A percentile compares a stretch with the other conserved stretches of the same genome.
Conservation (phyloP, 1,284 basidiomycete species). For the Ceratobasidium sp. region DNA sequence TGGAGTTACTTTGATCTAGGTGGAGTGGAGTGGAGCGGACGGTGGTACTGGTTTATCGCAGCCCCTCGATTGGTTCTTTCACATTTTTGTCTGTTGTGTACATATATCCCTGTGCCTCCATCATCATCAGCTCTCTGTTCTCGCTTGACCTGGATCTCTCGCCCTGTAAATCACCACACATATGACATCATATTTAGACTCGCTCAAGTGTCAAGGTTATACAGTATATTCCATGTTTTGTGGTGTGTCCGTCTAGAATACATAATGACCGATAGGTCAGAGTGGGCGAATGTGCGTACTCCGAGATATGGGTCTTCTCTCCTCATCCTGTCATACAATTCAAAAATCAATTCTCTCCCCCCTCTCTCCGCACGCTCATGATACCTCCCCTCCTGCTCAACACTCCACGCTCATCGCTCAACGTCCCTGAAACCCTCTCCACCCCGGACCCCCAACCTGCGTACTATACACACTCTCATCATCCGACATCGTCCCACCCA, state of each 20-base stretch:
- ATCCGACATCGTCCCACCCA: slow-evolving; percentile 29
- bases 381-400: background rate
- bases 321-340: background rate
- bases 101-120: slow-evolving; percentile 6
- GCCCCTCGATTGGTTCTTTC: too few relatives aligned
- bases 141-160: too few relatives aligned
- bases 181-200: too few relatives aligned
- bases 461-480: slow-evolving; percentile 44
- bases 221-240: slow-evolving; percentile 18
- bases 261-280: slow-evolving; percentile 13
- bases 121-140: too few relatives aligned
- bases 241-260: slow-evolving; percentile 19
- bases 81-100: background rate
- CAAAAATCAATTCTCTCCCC: too few relatives aligned
- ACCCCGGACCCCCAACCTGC: slow-evolving; percentile 15
- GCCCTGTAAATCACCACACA: too few relatives aligned
- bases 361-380: too few relatives aligned
- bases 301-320: slow-evolving; percentile 19
- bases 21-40: too few relatives aligned
- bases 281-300: background rate
- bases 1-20: slow-evolving; percentile 37
- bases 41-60: too few relatives aligned
- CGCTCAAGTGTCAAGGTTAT: background rate
- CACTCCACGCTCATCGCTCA: background rate
- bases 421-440: slow-evolving; percentile 9